These are phyloP conservation scores for Inga laurina DNA, from an alignment of 306 rosid species.

Conservation along the genomic window DNA sequence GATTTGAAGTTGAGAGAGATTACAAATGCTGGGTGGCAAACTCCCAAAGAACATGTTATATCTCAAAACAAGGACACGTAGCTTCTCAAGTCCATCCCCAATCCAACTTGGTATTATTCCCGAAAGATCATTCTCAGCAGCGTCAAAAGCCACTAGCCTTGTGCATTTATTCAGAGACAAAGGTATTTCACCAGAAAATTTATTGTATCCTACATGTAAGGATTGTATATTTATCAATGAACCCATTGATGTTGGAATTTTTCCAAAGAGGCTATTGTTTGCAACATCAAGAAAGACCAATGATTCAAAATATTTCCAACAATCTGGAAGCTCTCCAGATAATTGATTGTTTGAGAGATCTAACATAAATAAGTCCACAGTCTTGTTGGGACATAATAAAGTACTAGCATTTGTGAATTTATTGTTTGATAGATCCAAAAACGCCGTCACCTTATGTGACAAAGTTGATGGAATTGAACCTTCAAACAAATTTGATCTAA, in stretches of 20 bases:
- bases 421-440: background rate
- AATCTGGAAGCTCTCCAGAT: background rate
- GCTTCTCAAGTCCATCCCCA: too few species aligned
- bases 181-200: too few species aligned
- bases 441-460: background rate
- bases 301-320: background rate
- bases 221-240: background rate
- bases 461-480: background rate
- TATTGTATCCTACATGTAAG: too few species aligned
- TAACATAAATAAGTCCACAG: fast-evolving
- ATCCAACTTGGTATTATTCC: too few species aligned
- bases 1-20: too few species aligned
- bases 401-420: background rate
- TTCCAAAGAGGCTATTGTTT: background rate
- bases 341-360: background rate
- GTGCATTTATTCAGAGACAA: too few species aligned
- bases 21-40: too few species aligned
- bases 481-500: background rate
- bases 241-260: background rate
- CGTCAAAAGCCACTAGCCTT: too few species aligned
- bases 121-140: too few species aligned
- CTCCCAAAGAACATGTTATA: too few species aligned
- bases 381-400: background rate
- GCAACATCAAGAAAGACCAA: background rate
- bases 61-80: too few species aligned